Evolutionary conservation across 1,139 yeast genomes (phyloP).

Genomic region (Candida dubliniensis): DNA sequence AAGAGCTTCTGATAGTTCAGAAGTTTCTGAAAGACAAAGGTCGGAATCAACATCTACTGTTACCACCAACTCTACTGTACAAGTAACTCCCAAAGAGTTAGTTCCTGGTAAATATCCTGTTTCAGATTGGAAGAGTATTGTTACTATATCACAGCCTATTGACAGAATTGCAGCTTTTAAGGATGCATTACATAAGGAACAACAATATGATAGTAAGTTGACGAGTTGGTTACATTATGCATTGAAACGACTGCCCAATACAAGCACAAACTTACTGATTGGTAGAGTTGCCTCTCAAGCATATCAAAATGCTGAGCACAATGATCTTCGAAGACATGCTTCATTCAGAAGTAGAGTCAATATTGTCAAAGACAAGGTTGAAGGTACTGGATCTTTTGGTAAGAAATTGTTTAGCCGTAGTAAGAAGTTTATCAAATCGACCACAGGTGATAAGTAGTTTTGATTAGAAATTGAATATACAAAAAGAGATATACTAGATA

Average conservation of each 20-base stretch:
- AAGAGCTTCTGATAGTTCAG: slow-evolving; percentile 9
- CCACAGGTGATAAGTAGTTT: slow-evolving; percentile 15
- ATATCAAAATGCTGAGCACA: slow-evolving; percentile 48
- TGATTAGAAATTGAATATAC: not conserved
- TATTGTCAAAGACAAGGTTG: slow-evolving; percentile 46
- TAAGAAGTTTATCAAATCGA: slow-evolving; percentile 34
- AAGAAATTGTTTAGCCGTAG: slow-evolving; percentile 44
- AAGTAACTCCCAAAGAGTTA: not conserved
- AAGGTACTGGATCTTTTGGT: slow-evolving; percentile 42
- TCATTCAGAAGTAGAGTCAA: slow-evolving; percentile 44
- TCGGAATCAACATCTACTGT: slow-evolving; percentile 5
- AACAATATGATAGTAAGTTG: slow-evolving; percentile 45
- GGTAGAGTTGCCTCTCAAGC: slow-evolving; percentile 49
- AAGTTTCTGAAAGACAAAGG: slow-evolving; percentile 1
- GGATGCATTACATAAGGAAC: slow-evolving; percentile 43
- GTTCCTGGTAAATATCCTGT: slow-evolving; percentile 28
- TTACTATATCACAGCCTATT: slow-evolving; percentile 42
- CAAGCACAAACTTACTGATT: slow-evolving; percentile 40
- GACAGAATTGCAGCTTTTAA: slow-evolving; percentile 42
- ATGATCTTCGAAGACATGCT: slow-evolving; percentile 43
- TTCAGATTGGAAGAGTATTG: slow-evolving; percentile 47
- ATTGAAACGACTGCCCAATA: slow-evolving; percentile 29
- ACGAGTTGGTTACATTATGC: slow-evolving; percentile 47
- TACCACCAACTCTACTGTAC: not conserved
- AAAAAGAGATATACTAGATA: too few species aligned